These are phyloP conservation scores for Nicotiana tomentosiformis DNA, from an alignment of 257 asterid genomes.

Conservation along the genomic window DNA sequence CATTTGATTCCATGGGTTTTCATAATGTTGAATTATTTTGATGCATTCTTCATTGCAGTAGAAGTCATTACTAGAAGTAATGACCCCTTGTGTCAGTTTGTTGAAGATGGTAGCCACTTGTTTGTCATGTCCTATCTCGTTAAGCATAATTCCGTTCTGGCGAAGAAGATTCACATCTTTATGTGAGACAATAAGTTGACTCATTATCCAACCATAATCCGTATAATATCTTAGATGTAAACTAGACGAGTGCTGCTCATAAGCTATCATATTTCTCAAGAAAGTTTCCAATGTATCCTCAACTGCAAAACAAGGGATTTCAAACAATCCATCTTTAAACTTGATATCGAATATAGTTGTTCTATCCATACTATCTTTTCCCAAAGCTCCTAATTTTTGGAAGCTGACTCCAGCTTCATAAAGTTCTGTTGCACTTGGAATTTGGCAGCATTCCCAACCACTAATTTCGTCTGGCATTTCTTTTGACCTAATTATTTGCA, in stretches of 20 bases:
- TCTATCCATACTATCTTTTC: neutral
- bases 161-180: constrained; percentile 11
- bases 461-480: neutral
- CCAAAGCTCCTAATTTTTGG: neutral
- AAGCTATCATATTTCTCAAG: constrained; percentile 19
- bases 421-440: constrained; percentile 11
- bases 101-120: constrained; percentile 11
- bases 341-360: constrained; percentile 12
- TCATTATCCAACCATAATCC: constrained; percentile 13
- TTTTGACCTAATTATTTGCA: too few relatives aligned
- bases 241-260: constrained; percentile 11
- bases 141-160: neutral
- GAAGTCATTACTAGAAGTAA: neutral
- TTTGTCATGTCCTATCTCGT: constrained; percentile 14
- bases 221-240: neutral
- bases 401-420: constrained; percentile 18
- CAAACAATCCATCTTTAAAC: constrained; percentile 3
- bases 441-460: neutral
- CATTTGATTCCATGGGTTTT: neutral
- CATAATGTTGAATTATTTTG: constrained; percentile 4
- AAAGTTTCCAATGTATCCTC: neutral
- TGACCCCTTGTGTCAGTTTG: constrained; percentile 6
- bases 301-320: neutral
- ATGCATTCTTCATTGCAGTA: neutral
- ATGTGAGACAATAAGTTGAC: constrained; percentile 4